Evolutionary conservation across 1,139 yeast species (phyloP).

Genomic region (Geotrichum reessii): DNA sequence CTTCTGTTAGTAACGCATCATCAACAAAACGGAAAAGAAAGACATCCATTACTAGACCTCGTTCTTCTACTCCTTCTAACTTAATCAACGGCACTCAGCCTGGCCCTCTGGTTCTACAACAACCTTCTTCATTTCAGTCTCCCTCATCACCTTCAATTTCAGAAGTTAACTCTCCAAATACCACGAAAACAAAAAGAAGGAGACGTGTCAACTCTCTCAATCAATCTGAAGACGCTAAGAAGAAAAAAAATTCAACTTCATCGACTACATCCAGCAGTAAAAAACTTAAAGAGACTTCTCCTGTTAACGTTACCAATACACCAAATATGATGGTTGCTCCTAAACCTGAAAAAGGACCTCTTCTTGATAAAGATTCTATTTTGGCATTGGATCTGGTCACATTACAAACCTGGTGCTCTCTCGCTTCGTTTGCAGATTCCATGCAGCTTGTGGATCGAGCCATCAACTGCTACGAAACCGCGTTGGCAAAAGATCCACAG

Average conservation of each 20-base stretch:
- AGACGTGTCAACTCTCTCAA: not conserved
- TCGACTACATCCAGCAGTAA: not conserved
- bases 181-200: not conserved
- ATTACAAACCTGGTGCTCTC: slow-evolving; percentile 88
- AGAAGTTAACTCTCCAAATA: not conserved
- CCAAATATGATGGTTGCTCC: slow-evolving; percentile 1
- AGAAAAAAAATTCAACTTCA: not conserved
- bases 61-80: slow-evolving; percentile 12
- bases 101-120: not conserved
- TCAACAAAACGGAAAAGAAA: slow-evolving; percentile 18
- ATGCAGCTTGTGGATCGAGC: slow-evolving; percentile 88
- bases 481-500: slow-evolving; percentile 78
- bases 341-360: not conserved
- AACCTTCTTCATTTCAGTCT: slow-evolving; percentile 1
- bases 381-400: slow-evolving; percentile 47
- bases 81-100: slow-evolving; percentile 15
- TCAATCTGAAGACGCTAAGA: not conserved
- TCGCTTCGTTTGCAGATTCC: slow-evolving; percentile 80
- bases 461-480: slow-evolving; percentile 78
- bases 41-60: slow-evolving; percentile 19
- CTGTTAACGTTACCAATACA: not conserved
- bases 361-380: slow-evolving; percentile 40
- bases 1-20: slow-evolving; percentile 1
- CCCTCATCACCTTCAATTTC: not conserved
- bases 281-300: not conserved